phyloP scores from a whole-genome alignment of 257 asterid genomes.

The Nicotiana attenuata region DNA sequence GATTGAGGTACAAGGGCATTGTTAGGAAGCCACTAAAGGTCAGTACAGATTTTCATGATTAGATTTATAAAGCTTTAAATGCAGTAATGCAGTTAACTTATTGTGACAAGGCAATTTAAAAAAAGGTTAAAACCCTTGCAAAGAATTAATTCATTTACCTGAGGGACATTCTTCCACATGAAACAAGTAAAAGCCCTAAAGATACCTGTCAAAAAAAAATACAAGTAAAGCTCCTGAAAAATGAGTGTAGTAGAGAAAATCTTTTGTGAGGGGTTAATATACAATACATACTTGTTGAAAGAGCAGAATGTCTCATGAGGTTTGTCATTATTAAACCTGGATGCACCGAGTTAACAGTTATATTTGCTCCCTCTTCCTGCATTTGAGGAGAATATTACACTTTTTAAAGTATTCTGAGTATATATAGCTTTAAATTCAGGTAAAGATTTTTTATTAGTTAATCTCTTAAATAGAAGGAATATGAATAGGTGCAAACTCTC shows the following conservation, averaged over 20 bases:
- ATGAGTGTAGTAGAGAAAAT: not conserved
- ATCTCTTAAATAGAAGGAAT: not conserved
- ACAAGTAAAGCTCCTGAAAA: not conserved
- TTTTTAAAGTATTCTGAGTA: not conserved
- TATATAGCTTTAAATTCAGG: not conserved
- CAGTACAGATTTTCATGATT: no score
- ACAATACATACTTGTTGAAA: constrained; percentile 38
- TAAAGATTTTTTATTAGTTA: not conserved
- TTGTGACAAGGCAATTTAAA: not conserved
- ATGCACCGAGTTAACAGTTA: constrained; percentile 77
- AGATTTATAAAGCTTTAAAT: no score
- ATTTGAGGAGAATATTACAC: not conserved
- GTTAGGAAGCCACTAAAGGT: no score
- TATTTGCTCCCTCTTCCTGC: constrained; percentile 80
- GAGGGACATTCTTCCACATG: constrained; percentile 79
- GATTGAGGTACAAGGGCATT: no score
- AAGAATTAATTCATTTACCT: constrained; percentile 34
- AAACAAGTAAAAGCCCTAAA: constrained; percentile 36
- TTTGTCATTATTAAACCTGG: constrained; percentile 85
- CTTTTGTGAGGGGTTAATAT: not conserved
- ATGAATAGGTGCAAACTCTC: not conserved
- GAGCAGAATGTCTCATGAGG: constrained; percentile 52
- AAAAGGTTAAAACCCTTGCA: not conserved
- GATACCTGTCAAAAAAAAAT: constrained; percentile 33
- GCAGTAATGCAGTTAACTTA: no score